Evolutionary conservation across 2,329 filamentous ascomycete genomes (phyloP), one percentile per base, ranked within the genome.

Genomic region (Sporothrix schenckii): DNA sequence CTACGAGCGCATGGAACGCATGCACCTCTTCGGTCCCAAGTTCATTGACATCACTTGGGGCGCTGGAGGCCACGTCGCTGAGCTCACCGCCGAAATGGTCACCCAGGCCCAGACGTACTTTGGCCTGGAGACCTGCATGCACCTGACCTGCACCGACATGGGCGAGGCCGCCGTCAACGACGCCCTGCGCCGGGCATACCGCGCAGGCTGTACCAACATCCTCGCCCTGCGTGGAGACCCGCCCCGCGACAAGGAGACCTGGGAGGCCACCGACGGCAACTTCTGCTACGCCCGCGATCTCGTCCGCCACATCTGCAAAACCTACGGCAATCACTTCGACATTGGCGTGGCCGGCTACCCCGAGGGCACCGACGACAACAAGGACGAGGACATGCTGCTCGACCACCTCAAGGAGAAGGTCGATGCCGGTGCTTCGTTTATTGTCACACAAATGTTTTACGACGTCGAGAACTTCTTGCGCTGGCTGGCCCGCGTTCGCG

Each of bases 21-120:
- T 99, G 95, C 88, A 91, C 77, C 69, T 69, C 16, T 73, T 88
- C 96, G 74, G 95, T 93, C 1, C 95, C 94, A 74, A 91, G 77
- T 99, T 99, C 84, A 93, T 99, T 80, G 95, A 99, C 81, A 91
- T 99, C 77, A 99, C 95, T 73, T 99, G 95, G 95, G 96, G 96
- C 74, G 95, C 95, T 68, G 95, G 95, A 75, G 95, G 95, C 63
- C 90, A 92, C 75, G 88, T 95, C 75, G 95, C 94, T 69, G 91
- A 97, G 78, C 83, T 99, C 77, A 99, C 95, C 54, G 94, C 92
- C 81, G 95, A 99, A 80, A 99, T 99, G 94, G 94, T 99, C 75
- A 90, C 92, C 75, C 93, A 97, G 75, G 93, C 95, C 58, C 95
- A 99, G 82, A 92, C 93, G 21, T 93, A 95, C 74, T 96, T 97